Conservation (phyloP, 768 basidiomycete species). For the Auriscalpium vulgare region DNA sequence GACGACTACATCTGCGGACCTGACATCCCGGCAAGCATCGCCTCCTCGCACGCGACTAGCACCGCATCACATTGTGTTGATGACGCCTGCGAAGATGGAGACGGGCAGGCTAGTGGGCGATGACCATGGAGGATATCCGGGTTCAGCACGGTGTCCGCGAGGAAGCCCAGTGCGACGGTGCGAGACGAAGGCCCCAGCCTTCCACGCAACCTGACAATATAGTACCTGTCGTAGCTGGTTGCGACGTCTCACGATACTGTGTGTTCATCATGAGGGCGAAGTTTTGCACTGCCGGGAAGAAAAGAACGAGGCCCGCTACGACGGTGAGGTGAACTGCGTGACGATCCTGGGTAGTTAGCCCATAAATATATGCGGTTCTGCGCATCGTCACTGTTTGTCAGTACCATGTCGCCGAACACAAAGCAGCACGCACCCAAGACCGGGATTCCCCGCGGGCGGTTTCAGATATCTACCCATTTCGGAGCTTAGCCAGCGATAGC, state of each 20-base stretch:
- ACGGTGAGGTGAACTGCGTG: not conserved
- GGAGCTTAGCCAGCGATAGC: not conserved
- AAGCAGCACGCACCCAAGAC: constrained; percentile 58
- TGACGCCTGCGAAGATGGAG: too few species aligned
- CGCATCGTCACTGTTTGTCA: not conserved
- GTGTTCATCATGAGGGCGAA: constrained; percentile 92
- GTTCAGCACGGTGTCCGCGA: too few species aligned
- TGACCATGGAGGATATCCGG: too few species aligned
- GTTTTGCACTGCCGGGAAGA: constrained; percentile 52
- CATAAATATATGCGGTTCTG: constrained; percentile 90
- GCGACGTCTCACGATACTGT: constrained; percentile 63
- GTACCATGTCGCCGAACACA: not conserved
- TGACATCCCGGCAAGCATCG: too few species aligned
- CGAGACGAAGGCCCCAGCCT: too few species aligned
- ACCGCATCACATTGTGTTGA: too few species aligned
- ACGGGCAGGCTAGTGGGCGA: too few species aligned
- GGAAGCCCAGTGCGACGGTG: too few species aligned
- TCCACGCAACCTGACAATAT: too few species aligned
- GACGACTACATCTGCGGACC: too few species aligned
- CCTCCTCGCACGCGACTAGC: too few species aligned
- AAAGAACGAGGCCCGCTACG: not conserved
- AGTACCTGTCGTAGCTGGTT: constrained; percentile 45
- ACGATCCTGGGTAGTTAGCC: too few species aligned
- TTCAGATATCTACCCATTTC: constrained; percentile 51
- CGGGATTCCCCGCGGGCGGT: constrained; percentile 85